phyloP scores from a whole-genome alignment of 148 eudicot species.

The Drosera capensis region DNA sequence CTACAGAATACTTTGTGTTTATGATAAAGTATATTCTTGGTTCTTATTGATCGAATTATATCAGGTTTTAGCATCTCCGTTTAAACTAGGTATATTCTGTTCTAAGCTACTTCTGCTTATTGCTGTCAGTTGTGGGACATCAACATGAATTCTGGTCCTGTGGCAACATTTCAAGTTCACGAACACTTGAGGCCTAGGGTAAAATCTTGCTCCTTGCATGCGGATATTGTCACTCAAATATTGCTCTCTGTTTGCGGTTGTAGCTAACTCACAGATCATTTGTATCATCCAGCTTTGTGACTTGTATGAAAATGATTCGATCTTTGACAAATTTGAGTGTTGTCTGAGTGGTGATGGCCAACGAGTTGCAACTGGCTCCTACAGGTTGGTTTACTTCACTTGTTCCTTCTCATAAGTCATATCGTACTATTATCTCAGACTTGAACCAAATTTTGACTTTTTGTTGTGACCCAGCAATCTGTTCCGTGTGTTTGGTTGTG shows the following conservation, averaged over 20 bases:
- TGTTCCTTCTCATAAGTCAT: too few relatives aligned
- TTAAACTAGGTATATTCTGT: not conserved
- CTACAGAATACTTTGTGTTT: too few relatives aligned
- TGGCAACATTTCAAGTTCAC: constrained; percentile 31
- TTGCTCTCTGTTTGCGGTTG: not conserved
- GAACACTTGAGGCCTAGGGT: constrained; percentile 31
- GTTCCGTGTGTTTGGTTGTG: constrained; percentile 36
- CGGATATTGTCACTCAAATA: not conserved
- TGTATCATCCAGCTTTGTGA: constrained; percentile 20
- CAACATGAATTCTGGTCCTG: constrained; percentile 30
- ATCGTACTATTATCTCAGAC: too few relatives aligned
- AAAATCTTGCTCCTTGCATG: not conserved
- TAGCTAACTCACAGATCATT: not conserved
- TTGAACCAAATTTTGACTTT: too few relatives aligned
- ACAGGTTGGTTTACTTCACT: constrained; percentile 12
- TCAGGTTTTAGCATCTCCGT: not conserved
- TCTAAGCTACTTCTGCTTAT: not conserved
- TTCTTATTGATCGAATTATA: not conserved
- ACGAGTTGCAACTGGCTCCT: constrained; percentile 28
- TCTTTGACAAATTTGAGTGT: constrained; percentile 32
- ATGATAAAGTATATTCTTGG: too few relatives aligned
- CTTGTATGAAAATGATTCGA: constrained; percentile 29
- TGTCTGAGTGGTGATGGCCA: constrained; percentile 30
- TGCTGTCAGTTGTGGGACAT: constrained; percentile 29
- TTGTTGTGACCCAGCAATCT: constrained; percentile 31